Evolutionary conservation across 2,329 filamentous ascomycete genomes (phyloP).

Genomic region (Beauveria bassiana): DNA sequence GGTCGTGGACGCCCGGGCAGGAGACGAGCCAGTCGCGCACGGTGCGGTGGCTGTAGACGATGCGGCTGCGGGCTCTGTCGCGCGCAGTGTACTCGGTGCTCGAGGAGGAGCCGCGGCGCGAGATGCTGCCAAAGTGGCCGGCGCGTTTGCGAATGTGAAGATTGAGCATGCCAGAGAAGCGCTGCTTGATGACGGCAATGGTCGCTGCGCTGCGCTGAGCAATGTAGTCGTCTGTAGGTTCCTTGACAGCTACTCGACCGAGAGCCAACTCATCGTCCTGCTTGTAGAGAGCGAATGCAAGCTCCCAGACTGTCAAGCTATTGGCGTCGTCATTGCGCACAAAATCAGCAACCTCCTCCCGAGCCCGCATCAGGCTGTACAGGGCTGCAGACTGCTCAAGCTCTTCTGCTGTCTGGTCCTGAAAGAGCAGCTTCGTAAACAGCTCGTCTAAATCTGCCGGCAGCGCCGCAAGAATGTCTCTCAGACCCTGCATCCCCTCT

Average conservation of each 20-base stretch:
- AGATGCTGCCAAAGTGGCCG: conserved; percentile 14
- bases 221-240: conserved; percentile 17
- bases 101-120: background rate
- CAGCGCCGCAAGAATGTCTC: conserved; percentile 13
- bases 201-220: conserved; percentile 14
- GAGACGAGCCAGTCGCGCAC: conserved; percentile 27
- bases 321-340: conserved; percentile 24
- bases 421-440: conserved; percentile 24
- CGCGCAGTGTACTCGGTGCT: background rate
- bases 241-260: conserved; percentile 13
- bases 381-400: conserved; percentile 19
- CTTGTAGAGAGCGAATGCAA: conserved; percentile 21
- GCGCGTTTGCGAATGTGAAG: conserved; percentile 15
- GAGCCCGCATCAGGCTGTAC: conserved; percentile 23
- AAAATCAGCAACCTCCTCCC: conserved; percentile 26
- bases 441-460: conserved; percentile 22
- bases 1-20: conserved; percentile 15
- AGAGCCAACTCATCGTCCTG: conserved; percentile 17
- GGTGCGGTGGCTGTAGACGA: conserved; percentile 28
- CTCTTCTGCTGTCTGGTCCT: conserved; percentile 16
- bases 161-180: conserved; percentile 22
- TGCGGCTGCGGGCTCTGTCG: background rate
- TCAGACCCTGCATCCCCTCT: conserved; percentile 6
- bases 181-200: conserved; percentile 11
- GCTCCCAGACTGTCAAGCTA: conserved; percentile 25